A percentile compares a stretch with the other conserved stretches of the same genome.
phyloP scores from a whole-genome alignment of 2,329 filamentous ascomycete species.

The Penicillium fuscoglaucum region DNA sequence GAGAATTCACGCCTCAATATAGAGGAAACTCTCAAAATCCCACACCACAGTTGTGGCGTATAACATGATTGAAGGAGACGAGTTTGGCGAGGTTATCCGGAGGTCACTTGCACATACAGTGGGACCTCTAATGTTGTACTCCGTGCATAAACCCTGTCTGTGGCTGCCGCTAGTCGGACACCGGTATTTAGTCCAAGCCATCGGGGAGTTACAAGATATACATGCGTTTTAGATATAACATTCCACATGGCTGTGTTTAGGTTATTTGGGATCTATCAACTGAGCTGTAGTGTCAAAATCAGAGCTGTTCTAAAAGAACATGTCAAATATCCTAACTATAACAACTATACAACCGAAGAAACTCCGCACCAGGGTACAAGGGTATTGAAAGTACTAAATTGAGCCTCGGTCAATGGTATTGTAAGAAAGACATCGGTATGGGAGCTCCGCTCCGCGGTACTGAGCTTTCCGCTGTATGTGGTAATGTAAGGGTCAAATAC shows the following conservation, averaged over 20 bases:
- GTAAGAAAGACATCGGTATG: neutral
- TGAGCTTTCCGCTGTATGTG: neutral
- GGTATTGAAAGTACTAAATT: neutral
- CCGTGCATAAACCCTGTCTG: conserved; percentile 2
- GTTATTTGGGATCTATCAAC: neutral
- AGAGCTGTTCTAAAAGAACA: neutral
- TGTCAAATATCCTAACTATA: neutral
- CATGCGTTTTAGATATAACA: neutral
- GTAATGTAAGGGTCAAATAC: neutral
- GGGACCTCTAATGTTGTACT: neutral
- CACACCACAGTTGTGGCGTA: neutral
- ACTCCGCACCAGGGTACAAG: neutral
- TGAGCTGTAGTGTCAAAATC: neutral
- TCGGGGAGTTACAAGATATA: conserved; percentile 6
- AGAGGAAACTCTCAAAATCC: neutral
- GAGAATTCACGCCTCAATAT: neutral
- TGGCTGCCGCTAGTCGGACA: conserved; percentile 3
- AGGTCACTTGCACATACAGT: conserved; percentile 3
- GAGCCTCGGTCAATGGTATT: conserved; percentile 1
- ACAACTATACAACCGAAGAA: neutral
- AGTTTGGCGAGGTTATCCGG: neutral
- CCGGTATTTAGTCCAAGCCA: neutral
- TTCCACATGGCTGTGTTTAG: neutral
- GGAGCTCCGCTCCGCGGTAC: conserved; percentile 4
- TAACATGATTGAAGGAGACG: conserved; percentile 5